Evolutionary conservation across 495 filamentous ascomycete genomes (phyloP), one percentile per base, ranked within the genome.

Genomic region (Hypoxylon trugodes): DNA sequence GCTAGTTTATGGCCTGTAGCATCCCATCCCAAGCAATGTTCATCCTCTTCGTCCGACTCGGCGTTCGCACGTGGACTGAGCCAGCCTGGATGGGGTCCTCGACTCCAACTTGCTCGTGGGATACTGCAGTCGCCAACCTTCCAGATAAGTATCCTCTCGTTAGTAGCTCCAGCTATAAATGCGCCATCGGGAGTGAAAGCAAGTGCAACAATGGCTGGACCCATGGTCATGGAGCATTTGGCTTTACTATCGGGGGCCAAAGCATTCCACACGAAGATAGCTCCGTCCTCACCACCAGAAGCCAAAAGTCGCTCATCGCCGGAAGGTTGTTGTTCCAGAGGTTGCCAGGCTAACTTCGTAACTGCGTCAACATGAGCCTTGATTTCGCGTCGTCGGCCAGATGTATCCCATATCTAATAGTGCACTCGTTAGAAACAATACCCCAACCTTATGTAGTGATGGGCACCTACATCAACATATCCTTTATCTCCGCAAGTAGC

Each of bases 121-220:
- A 86, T 77, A 30, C 81, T 79, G 6, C 84, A 86, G 15, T 87
- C 86, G 35, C 87, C 87, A 6, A 85, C 81, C 63, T 89, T 90
- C 89, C 89, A 92, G 12, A 92, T 87, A 36, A 89, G 77, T 15
- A 92, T 78, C 43, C 76, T 80, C 50, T 89, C 83, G 49, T 77
- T 82, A 16, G 86, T 88, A 8, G 87, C 90, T 10, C 84, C 90
- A 18, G 89, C 87, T 33, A 93, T 77, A 42, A 87, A 84, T 36
- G 82, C 84, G 8, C 90, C 90, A 61, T 92, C 89, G 0, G 90
- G 87, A 0, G 88, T 89, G 60, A 92, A 90, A 9, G 86, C 79
- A 36, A 90, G 76, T 8, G 84, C 82, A 32, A 88, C 76, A 33
- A 88, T 85, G 0, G 88, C 82, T 1, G 73, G 74, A 0, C 79